Evolutionary conservation across 2,329 filamentous ascomycete genomes (phyloP), one percentile per base, ranked within the genome.

Genomic region (Colletotrichum costaricense): DNA sequence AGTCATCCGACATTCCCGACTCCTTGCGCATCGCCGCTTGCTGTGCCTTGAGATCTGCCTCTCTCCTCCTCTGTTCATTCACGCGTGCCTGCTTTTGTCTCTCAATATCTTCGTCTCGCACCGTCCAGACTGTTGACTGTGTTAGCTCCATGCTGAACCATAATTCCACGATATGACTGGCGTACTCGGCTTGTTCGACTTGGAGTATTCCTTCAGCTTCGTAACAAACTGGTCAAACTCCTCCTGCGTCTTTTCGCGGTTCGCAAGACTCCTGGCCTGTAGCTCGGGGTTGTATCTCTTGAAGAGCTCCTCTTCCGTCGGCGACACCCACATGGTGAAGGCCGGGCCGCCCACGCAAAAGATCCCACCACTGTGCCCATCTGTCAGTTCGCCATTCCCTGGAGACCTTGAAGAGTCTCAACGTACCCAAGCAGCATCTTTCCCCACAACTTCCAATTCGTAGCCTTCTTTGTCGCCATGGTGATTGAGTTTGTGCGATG

Each of bases 231-330:
- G 90, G 80, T 98, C 94, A 78, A 98, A 98, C 72, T 98, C 95
- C 82, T 95, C 89, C 80, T 97, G 91, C 73, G 90, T 90, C 81
- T 93, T 91, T 71, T 93, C 88, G 22, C 95, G 90, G 72, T 92
- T 90, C 82, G 95, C 95, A n/a, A 97, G 86, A 75, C 94, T 95
- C 79, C 93, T 91, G 82, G 94, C 94, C 81, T 97, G 94, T n/a
- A 99, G 89, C 42, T 98, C 97, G 0, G 96, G 96, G 82, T 96
- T 98, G 86, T 98, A 98, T 83, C 89, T 91, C 86, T 94, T 88
- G 87, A 97, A 95, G 55, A 99, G 89, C 85, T 98, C 95, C 83
- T 98, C 97, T 78, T 98, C 95, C 14, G 93, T 93, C 2, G 97
- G 97, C 58, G 90, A 90, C 59, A 97, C 85, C 82, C 92, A 97